These are phyloP conservation scores for Posidonia australis DNA, from an alignment of 106 monocot species.

Conservation along the genomic window DNA sequence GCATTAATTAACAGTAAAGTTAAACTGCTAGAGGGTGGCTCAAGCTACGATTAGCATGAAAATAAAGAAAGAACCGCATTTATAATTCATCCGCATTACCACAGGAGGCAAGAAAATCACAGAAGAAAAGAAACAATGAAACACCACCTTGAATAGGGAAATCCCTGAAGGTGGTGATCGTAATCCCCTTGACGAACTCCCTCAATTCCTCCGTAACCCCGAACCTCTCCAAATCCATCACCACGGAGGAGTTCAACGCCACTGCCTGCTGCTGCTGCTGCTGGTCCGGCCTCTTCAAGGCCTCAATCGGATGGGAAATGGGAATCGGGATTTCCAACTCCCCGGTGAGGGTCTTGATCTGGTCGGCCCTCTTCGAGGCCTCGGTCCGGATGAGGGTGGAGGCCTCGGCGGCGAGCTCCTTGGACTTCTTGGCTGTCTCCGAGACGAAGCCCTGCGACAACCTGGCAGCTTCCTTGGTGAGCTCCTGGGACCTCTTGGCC, in stretches of 20 bases:
- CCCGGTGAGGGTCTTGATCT: conserved; percentile 73
- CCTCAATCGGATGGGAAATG: neutral
- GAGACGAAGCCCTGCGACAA: conserved; percentile 54
- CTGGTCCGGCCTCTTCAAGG: neutral
- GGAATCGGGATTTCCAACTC: conserved; percentile 44
- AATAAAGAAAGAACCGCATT: no score
- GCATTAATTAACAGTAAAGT: no score
- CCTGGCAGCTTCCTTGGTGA: conserved; percentile 53
- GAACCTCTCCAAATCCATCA: conserved; percentile 52
- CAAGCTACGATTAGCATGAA: no score
- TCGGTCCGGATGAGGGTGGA: conserved; percentile 22
- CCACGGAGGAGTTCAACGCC: no score
- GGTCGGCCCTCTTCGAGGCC: conserved; percentile 56
- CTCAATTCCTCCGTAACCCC: conserved; percentile 83
- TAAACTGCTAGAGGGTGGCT: no score
- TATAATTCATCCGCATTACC: no score
- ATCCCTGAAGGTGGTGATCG: conserved; percentile 72
- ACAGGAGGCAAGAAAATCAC: neutral
- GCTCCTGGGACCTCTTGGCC: conserved; percentile 64
- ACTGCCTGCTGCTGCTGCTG: no score
- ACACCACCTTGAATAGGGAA: conserved; percentile 81
- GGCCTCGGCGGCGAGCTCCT: neutral
- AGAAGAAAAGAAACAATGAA: neutral
- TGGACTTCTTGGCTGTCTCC: conserved; percentile 71
- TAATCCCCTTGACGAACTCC: conserved; percentile 90